Conservation (phyloP, 2,329 filamentous ascomycete genomes). For the Cladophialophora bantiana region DNA sequence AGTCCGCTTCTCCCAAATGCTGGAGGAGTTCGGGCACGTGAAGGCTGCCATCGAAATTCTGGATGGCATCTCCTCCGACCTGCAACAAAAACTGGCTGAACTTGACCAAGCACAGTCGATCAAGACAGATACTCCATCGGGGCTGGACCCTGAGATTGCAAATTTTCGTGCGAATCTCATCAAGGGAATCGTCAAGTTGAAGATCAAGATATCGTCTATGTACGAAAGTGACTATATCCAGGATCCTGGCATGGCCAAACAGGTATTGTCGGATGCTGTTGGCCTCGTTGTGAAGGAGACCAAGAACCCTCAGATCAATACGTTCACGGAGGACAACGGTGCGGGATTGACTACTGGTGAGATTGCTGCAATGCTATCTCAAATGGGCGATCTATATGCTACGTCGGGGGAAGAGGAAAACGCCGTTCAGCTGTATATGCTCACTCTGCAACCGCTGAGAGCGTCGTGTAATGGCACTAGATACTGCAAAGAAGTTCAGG, state of each 20-base stretch:
- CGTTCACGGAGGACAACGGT: constrained; percentile 54
- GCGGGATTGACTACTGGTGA: constrained; percentile 51
- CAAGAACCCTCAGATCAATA: constrained; percentile 69
- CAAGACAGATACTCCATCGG: background rate
- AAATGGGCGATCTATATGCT: constrained; percentile 40
- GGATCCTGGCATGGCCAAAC: constrained; percentile 75
- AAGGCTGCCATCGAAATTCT: constrained; percentile 76
- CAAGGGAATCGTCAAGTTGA: constrained; percentile 38
- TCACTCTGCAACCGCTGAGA: constrained; percentile 38
- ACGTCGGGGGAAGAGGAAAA: constrained; percentile 40
- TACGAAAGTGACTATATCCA: constrained; percentile 79
- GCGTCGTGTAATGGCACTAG: constrained; percentile 37
- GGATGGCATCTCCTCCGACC: constrained; percentile 76
- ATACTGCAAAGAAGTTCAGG: constrained; percentile 39
- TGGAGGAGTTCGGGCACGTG: constrained; percentile 77
- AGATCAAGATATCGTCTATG: constrained; percentile 83
- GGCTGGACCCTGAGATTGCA: constrained; percentile 11
- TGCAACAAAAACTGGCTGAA: constrained; percentile 59
- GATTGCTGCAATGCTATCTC: constrained; percentile 43
- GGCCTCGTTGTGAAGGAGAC: constrained; percentile 79
- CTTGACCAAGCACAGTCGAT: constrained; percentile 42
- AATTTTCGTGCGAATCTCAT: constrained; percentile 31
- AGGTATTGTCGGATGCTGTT: constrained; percentile 78
- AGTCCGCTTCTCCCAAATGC: constrained; percentile 78
- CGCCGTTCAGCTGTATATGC: constrained; percentile 40